Evolutionary conservation across 1,284 basidiomycete species (phyloP).

Genomic region (Cryptococcus neoformans): DNA sequence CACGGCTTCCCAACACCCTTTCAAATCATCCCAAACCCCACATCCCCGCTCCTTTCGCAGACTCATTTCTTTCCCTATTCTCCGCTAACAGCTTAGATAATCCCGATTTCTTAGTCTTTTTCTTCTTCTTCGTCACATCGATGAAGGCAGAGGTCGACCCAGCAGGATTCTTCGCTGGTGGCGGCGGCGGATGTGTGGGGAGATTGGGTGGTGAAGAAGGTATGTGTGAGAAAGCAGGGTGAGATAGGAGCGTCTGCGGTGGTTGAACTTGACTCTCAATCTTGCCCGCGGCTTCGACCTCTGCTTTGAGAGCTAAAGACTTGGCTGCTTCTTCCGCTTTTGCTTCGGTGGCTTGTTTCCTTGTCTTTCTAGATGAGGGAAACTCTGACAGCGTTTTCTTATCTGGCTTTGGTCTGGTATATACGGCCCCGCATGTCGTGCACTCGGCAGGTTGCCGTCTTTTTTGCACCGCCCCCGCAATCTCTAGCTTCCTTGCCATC

Average conservation of each 20-base stretch:
- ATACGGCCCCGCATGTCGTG: constrained; percentile 22
- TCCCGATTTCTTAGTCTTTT: constrained; percentile 44
- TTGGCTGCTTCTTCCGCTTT: constrained; percentile 1
- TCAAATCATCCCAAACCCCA: constrained; percentile 24
- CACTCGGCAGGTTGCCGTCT: constrained; percentile 13
- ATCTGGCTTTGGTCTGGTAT: constrained; percentile 13
- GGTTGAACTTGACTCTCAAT: not conserved
- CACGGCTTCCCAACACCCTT: not conserved
- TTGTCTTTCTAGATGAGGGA: constrained; percentile 16
- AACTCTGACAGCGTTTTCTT: constrained; percentile 9
- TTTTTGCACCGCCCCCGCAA: not conserved
- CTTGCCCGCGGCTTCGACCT: not conserved
- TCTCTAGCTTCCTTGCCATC: constrained; percentile 2
- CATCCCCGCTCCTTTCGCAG: constrained; percentile 14
- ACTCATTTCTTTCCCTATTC: constrained; percentile 37
- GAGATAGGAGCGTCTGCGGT: constrained; percentile 12
- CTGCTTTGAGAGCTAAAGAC: not conserved
- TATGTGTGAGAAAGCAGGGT: constrained; percentile 27
- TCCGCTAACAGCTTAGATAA: constrained; percentile 46
- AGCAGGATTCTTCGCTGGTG: constrained; percentile 3
- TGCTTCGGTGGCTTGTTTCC: constrained; percentile 1
- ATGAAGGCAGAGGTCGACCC: not conserved
- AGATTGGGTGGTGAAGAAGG: constrained; percentile 31
- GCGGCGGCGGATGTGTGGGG: constrained; percentile 38
- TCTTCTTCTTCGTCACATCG: constrained; percentile 22